These are phyloP conservation scores for Aspergillus calidoustus DNA, from an alignment of 2,329 filamentous ascomycete genomes.

Conservation along the genomic window DNA sequence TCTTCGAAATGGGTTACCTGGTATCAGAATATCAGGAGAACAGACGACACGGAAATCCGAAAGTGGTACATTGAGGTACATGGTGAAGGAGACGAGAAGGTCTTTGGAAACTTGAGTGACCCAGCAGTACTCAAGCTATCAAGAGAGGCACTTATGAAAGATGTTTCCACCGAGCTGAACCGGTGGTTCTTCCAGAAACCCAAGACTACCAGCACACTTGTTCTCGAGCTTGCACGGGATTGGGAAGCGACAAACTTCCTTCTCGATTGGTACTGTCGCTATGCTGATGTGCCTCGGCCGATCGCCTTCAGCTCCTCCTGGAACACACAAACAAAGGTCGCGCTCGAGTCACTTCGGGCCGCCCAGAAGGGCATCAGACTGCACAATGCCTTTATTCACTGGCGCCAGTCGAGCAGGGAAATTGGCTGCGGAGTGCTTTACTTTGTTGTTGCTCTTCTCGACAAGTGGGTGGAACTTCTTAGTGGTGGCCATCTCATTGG, in stretches of 20 bases:
- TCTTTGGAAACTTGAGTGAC: conserved; percentile 52
- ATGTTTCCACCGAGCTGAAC: conserved; percentile 51
- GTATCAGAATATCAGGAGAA: conserved; percentile 48
- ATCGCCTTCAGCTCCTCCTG: conserved; percentile 61
- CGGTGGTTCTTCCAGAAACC: conserved; percentile 50
- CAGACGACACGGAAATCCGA: conserved; percentile 45
- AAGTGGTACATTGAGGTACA: conserved; percentile 45
- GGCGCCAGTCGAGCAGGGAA: conserved; percentile 61
- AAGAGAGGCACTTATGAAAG: conserved; percentile 50
- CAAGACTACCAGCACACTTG: conserved; percentile 49
- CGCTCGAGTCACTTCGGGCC: conserved; percentile 56
- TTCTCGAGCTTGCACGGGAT: conserved; percentile 56
- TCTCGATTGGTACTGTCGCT: conserved; percentile 58
- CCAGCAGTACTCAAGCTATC: conserved; percentile 55
- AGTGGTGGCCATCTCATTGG: conserved; percentile 50
- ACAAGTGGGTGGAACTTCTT: conserved; percentile 59
- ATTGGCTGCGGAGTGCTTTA: conserved; percentile 60
- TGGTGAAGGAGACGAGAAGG: conserved; percentile 41
- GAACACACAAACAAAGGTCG: conserved; percentile 62
- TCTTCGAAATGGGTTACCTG: conserved; percentile 64
- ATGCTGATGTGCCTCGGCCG: conserved; percentile 53
- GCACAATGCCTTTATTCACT: conserved; percentile 63
- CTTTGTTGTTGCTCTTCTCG: conserved; percentile 60
- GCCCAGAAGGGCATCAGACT: conserved; percentile 60
- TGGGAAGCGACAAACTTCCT: conserved; percentile 60